Conservation (phyloP, 176 grass and related monocot genomes). For the Rhynchospora tenuis region DNA sequence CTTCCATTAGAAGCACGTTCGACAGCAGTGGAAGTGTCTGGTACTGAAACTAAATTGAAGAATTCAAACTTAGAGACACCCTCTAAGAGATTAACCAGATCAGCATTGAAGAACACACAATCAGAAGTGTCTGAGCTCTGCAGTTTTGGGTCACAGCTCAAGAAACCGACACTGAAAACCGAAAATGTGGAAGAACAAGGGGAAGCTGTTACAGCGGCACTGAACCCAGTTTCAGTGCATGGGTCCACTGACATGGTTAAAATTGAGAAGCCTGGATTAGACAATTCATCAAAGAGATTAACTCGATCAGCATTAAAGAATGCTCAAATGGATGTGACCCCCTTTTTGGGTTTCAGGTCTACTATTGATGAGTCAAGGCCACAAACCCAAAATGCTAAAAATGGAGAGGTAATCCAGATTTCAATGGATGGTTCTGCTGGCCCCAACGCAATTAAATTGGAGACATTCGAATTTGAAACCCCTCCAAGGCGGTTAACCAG, state of each 20-base stretch:
- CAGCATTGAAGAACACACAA: conserved; percentile 8
- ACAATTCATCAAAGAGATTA: not conserved
- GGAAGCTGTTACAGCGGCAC: not conserved
- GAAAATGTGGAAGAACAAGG: not conserved
- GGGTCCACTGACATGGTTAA: not conserved
- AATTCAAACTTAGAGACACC: not conserved
- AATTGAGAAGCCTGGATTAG: not conserved
- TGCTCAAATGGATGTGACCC: conserved; percentile 21
- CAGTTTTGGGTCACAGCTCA: not conserved
- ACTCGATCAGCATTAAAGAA: conserved; percentile 11
- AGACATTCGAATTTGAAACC: not conserved
- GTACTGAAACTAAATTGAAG: not conserved
- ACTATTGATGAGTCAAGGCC: conserved; percentile 14
- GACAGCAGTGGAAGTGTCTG: not conserved
- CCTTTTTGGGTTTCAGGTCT: conserved; percentile 17
- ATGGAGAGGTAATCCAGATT: not conserved
- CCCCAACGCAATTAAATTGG: not conserved
- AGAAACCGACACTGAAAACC: not conserved
- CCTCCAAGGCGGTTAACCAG: conserved; percentile 4
- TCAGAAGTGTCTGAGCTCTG: not conserved
- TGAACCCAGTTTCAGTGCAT: not conserved
- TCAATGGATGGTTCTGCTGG: not conserved
- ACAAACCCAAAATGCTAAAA: conserved; percentile 8
- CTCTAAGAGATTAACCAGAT: conserved; percentile 4
- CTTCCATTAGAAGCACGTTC: not conserved